phyloP scores from a whole-genome alignment of 306 rosid species.

The Cicer pinnatifidum region DNA sequence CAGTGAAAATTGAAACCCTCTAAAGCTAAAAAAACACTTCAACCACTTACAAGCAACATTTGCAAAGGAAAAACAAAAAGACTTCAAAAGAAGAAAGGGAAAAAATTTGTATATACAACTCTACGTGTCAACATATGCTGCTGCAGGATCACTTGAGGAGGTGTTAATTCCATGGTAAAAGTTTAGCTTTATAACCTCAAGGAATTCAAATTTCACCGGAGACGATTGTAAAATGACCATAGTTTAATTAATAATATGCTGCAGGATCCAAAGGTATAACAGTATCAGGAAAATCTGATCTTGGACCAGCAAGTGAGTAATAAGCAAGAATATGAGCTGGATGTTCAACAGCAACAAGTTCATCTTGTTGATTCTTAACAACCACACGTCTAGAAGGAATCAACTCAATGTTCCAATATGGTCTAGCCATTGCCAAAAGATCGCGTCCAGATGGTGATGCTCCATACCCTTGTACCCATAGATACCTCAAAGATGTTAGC shows the following conservation, averaged over 20 bases:
- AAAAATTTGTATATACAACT: constrained; percentile 56
- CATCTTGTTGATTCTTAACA: constrained; percentile 37
- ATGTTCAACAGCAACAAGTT: constrained; percentile 51
- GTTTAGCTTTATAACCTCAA: too few relatives aligned
- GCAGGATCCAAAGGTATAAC: constrained; percentile 69
- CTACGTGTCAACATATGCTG: constrained; percentile 47
- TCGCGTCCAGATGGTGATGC: constrained; percentile 65
- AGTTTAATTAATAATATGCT: not conserved
- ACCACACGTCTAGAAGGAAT: constrained; percentile 67
- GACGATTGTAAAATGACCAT: too few relatives aligned
- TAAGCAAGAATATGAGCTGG: constrained; percentile 95
- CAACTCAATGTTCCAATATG: constrained; percentile 87
- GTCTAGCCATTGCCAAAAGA: constrained; percentile 83
- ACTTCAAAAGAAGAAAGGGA: not conserved
- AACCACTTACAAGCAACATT: constrained; percentile 56
- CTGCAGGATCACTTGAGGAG: constrained; percentile 2
- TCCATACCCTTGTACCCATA: constrained; percentile 96
- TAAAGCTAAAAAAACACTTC: constrained; percentile 42
- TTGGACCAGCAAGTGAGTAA: constrained; percentile 95
- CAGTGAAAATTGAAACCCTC: constrained; percentile 54
- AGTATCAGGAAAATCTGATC: constrained; percentile 77
- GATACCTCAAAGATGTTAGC: constrained; percentile 71
- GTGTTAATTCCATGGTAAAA: too few relatives aligned
- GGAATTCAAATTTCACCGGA: too few relatives aligned
- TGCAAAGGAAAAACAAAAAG: constrained; percentile 29